Evolutionary conservation across 371 early-diverging fungal genomes (phyloP).

Genomic region (Encephalitozoon cuniculi): DNA sequence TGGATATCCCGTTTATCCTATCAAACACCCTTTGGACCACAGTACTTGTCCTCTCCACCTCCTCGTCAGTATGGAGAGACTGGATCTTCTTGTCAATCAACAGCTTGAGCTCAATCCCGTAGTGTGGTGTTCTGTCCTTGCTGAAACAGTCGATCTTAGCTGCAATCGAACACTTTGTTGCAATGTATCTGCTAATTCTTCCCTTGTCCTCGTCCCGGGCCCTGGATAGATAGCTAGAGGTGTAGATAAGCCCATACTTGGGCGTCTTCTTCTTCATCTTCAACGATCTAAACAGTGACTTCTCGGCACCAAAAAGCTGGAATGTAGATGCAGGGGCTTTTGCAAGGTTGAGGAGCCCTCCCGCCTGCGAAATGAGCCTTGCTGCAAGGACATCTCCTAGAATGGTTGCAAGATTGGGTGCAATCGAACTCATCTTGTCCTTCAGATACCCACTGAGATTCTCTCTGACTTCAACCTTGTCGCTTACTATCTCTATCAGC

Average conservation of each 20-base stretch:
- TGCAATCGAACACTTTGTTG: constrained; percentile 92
- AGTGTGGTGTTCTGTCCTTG: constrained; percentile 72
- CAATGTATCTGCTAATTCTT: constrained; percentile 85
- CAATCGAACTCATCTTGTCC: constrained; percentile 83
- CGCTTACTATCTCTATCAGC: constrained; percentile 3
- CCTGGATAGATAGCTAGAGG: constrained; percentile 82
- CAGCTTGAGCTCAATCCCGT: constrained; percentile 81
- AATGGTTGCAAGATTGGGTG: constrained; percentile 88
- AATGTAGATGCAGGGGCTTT: constrained; percentile 93
- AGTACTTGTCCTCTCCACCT: constrained; percentile 78
- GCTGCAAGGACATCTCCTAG: constrained; percentile 91
- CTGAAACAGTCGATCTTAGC: constrained; percentile 90
- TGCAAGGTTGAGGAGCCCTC: constrained; percentile 83
- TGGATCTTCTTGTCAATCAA: constrained; percentile 87
- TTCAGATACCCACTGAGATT: constrained; percentile 76
- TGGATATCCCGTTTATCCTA: constrained; percentile 7
- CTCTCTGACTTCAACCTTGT: constrained; percentile 69
- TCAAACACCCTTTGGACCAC: constrained; percentile 72
- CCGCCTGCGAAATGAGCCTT: constrained; percentile 83
- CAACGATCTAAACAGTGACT: constrained; percentile 87
- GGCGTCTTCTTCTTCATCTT: constrained; percentile 94
- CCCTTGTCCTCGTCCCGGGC: constrained; percentile 92
- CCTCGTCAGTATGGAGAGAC: constrained; percentile 74
- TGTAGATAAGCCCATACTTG: constrained; percentile 93
- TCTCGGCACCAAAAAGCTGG: constrained; percentile 96